These are phyloP conservation scores for Panaeolus cyanescens DNA, from an alignment of 768 basidiomycete species.

Conservation along the genomic window DNA sequence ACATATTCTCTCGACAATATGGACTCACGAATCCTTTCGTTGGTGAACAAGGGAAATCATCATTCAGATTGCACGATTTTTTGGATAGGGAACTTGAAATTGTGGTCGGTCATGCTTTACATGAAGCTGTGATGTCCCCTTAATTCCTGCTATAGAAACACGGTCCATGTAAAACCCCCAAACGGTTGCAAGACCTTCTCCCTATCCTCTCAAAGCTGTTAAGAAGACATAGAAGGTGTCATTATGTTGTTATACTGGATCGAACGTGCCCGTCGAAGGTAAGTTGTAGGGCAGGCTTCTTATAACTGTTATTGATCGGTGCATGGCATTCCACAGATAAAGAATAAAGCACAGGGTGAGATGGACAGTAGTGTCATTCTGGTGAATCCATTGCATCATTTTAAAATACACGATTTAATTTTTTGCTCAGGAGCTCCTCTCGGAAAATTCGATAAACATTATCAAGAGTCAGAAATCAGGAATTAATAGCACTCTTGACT, in stretches of 20 bases:
- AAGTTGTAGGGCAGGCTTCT: background rate
- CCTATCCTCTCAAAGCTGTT: conserved; percentile 60
- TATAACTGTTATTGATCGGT: background rate
- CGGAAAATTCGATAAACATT: conserved; percentile 63
- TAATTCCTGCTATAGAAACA: conserved; percentile 6
- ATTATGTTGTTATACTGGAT: conserved; percentile 66
- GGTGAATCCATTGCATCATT: conserved; percentile 33
- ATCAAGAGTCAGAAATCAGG: conserved; percentile 52
- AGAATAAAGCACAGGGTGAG: conserved; percentile 34
- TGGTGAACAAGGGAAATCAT: conserved; percentile 16
- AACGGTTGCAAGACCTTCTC: conserved; percentile 61
- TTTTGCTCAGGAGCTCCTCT: conserved; percentile 66
- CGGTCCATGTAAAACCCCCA: conserved; percentile 70
- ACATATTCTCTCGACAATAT: conserved; percentile 85
- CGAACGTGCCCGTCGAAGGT: conserved; percentile 81
- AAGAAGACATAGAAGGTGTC: conserved; percentile 68
- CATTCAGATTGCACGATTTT: conserved; percentile 49
- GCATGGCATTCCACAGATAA: conserved; percentile 31
- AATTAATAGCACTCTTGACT: conserved; percentile 52
- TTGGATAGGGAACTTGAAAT: conserved; percentile 70
- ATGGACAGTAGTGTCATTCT: conserved; percentile 69
- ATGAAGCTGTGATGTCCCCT: background rate
- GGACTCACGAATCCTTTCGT: conserved; percentile 63
- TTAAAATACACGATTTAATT: background rate
- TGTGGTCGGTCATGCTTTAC: conserved; percentile 42